These are phyloP conservation scores for Ploettnerulaceae sp. DNA, from an alignment of 2,329 filamentous ascomycete species.

Conservation along the genomic window DNA sequence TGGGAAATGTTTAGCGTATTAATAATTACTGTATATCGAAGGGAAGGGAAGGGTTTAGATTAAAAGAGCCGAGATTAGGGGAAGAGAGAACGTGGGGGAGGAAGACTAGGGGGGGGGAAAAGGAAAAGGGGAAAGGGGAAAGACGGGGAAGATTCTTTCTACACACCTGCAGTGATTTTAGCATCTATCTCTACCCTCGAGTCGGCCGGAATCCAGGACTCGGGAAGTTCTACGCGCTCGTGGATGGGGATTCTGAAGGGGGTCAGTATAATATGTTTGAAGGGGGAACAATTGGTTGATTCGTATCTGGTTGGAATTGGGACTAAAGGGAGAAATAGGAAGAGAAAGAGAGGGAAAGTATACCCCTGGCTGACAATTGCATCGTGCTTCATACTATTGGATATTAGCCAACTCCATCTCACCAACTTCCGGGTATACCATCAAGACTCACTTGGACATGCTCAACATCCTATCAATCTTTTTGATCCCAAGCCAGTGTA, in stretches of 20 bases:
- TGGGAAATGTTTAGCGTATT: background rate
- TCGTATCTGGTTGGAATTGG: conserved; percentile 10
- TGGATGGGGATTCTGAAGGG: conserved; percentile 71
- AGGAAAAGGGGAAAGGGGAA: background rate
- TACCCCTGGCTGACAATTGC: conserved; percentile 79
- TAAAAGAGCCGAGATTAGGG: background rate
- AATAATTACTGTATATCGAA: background rate
- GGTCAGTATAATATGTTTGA: too few species aligned
- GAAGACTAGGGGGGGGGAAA: background rate
- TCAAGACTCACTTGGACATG: conserved; percentile 69
- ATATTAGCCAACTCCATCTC: background rate
- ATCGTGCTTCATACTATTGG: conserved; percentile 76
- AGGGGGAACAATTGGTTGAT: too few species aligned
- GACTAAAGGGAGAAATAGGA: background rate
- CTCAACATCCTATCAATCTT: conserved; percentile 98
- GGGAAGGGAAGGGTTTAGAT: background rate
- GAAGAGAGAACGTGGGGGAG: background rate
- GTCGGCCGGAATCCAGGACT: conserved; percentile 89
- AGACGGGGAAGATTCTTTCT: too few species aligned
- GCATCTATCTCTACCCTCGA: conserved; percentile 98
- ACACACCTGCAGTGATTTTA: conserved; percentile 83
- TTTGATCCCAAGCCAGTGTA: conserved; percentile 96
- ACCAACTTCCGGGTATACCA: background rate
- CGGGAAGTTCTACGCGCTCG: conserved; percentile 86
- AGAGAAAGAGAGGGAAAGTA: conserved; percentile 7